Percentiles rank a stretch among this genome's conserved stretches.
These are phyloP conservation scores for Dictyostelium purpureum DNA, from an alignment of 78 protist genomes.

Conservation along the genomic window DNA sequence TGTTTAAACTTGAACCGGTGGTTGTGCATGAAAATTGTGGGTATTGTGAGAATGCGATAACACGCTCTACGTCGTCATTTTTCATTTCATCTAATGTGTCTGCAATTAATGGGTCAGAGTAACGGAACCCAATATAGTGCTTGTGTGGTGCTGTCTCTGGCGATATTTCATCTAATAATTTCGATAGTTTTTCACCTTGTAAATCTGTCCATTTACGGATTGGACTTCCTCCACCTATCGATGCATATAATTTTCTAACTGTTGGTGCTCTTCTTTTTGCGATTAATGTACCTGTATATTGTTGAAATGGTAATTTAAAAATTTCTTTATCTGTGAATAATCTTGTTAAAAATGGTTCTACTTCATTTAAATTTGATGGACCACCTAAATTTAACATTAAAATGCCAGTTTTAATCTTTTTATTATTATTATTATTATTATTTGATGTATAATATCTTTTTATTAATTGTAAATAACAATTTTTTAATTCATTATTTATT, in stretches of 20 bases:
- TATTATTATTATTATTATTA: not conserved
- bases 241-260: conserved; percentile 77
- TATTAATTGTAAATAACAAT: not conserved
- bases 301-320: conserved; percentile 81
- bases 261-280: conserved; percentile 84
- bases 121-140: conserved; percentile 87
- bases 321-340: conserved; percentile 86
- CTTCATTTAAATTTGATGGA: conserved; percentile 83
- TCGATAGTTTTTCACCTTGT: conserved; percentile 80
- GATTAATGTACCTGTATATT: conserved; percentile 54
- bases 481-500: not conserved
- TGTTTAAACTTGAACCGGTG: conserved; percentile 86
- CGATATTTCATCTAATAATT: conserved; percentile 59
- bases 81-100: conserved; percentile 81
- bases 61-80: conserved; percentile 84
- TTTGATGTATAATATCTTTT: not conserved
- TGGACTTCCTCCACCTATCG: conserved; percentile 93
- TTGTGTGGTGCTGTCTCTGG: conserved; percentile 93
- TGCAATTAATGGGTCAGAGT: conserved; percentile 89
- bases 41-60: conserved; percentile 91
- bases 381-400: conserved; percentile 94
- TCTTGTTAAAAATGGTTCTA: conserved; percentile 87
- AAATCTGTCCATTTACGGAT: conserved; percentile 85
- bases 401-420: conserved; percentile 85
- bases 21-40: conserved; percentile 93